Percentiles rank a stretch among this genome's conserved stretches.
Conservation (phyloP, 1,284 basidiomycete genomes). For the Ganoderma sp. region DNA sequence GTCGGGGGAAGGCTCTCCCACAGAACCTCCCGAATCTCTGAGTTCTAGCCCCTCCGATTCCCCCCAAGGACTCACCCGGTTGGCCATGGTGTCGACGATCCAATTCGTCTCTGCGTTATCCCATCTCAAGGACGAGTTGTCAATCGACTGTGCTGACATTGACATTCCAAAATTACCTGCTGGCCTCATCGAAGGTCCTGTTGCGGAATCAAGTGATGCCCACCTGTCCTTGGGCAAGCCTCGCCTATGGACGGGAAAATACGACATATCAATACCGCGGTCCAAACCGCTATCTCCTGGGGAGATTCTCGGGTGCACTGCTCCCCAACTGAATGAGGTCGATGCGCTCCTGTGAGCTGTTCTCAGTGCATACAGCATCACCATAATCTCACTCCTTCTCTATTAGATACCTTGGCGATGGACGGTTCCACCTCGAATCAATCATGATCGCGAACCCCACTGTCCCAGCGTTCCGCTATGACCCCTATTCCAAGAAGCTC, state of each 20-base stretch:
- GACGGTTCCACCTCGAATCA: conserved; percentile 96
- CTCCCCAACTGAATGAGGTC: conserved; percentile 79
- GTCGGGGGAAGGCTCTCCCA: conserved; percentile 6
- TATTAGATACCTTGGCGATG: conserved; percentile 90
- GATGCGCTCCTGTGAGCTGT: conserved; percentile 86
- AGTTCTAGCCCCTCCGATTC: not conserved
- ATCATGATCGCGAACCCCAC: conserved; percentile 99
- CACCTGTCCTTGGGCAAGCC: conserved; percentile 26
- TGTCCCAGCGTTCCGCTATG: conserved; percentile 97
- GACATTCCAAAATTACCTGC: conserved; percentile 19
- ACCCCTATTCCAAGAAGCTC: conserved; percentile 97
- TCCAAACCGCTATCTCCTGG: conserved; percentile 95
- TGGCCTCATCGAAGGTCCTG: conserved; percentile 28
- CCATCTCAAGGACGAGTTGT: conserved; percentile 80
- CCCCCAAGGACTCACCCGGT: conserved; percentile 59
- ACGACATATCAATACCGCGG: conserved; percentile 85
- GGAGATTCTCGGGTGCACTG: conserved; percentile 97
- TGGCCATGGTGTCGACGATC: conserved; percentile 93
- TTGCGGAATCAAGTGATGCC: conserved; percentile 10
- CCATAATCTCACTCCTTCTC: conserved; percentile 10
- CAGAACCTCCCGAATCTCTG: not conserved
- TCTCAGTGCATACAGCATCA: too few relatives aligned
- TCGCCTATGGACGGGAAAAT: conserved; percentile 64
- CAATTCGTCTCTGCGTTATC: conserved; percentile 94
- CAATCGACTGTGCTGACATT: conserved; percentile 43